A percentile compares a stretch with the other conserved stretches of the same genome.
These are phyloP conservation scores for Mikania micrantha DNA, from an alignment of 129 eudicot genomes.

Conservation along the genomic window DNA sequence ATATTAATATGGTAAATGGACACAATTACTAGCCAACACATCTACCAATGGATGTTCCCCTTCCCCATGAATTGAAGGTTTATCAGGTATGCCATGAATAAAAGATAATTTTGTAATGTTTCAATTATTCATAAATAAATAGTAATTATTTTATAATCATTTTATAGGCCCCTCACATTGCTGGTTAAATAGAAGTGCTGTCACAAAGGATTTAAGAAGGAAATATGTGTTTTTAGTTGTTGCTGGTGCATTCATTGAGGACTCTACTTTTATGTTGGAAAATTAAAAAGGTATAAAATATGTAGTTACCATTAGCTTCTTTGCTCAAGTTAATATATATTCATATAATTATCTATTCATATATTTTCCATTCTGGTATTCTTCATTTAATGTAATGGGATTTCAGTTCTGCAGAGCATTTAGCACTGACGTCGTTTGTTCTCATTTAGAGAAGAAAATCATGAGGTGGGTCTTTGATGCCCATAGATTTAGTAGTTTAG, in stretches of 20 bases:
- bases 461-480: conserved; percentile 2
- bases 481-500: neutral
- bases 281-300: conserved; percentile 70
- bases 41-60: no score
- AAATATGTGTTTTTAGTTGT: conserved; percentile 56
- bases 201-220: conserved; percentile 19
- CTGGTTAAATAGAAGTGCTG: conserved; percentile 57
- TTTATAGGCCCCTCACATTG: conserved; percentile 65
- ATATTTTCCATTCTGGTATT: conserved; percentile 47
- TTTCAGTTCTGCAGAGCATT: conserved; percentile 38
- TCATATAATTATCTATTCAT: neutral
- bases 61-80: no score
- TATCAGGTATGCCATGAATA: no score
- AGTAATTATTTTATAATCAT: no score
- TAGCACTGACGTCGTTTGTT: conserved; percentile 24
- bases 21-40: no score
- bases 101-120: no score
- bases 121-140: no score
- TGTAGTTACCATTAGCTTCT: conserved; percentile 16
- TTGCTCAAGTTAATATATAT: conserved; percentile 4
- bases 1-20: no score
- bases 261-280: conserved; percentile 39
- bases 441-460: conserved; percentile 29
- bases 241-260: conserved; percentile 46
- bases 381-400: conserved; percentile 63